A percentile compares a stretch with the other conserved stretches of the same genome.
phyloP scores from a whole-genome alignment of 345 rosid species.

The Eucalyptus melliodora region DNA sequence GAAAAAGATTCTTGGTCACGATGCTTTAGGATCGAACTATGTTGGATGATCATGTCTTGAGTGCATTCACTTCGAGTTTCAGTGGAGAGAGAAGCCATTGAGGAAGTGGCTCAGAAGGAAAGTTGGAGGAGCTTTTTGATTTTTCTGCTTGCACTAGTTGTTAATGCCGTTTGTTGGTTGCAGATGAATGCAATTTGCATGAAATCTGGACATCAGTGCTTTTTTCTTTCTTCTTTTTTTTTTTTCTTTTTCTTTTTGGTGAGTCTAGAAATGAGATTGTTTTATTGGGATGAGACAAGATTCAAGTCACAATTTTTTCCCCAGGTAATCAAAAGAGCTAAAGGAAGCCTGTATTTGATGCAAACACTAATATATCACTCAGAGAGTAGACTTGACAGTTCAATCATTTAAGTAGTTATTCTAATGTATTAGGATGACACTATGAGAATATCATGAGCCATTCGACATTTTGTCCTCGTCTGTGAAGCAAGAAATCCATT shows the following conservation, averaged over 20 bases:
- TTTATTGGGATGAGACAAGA: background rate
- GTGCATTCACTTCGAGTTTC: background rate
- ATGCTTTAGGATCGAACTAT: background rate
- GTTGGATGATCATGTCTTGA: background rate
- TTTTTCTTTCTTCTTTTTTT: fast-evolving
- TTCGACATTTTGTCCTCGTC: background rate
- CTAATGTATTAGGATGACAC: background rate
- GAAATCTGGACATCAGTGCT: background rate
- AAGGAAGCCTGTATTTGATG: background rate
- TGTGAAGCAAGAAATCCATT: background rate
- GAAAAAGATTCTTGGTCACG: background rate
- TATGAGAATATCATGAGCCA: background rate
- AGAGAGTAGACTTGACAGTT: background rate
- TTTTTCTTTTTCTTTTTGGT: background rate
- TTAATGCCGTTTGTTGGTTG: background rate
- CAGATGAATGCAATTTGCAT: background rate
- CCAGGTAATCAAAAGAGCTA: background rate
- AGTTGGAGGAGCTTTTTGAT: background rate
- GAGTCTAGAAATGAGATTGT: background rate
- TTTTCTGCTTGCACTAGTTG: background rate
- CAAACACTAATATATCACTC: background rate
- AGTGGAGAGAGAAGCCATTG: background rate
- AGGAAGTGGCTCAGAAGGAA: background rate
- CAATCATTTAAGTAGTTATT: background rate
- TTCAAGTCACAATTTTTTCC: background rate